Conservation (phyloP, 2,329 filamentous ascomycete species). For the Ascochyta viciae-villosae region DNA sequence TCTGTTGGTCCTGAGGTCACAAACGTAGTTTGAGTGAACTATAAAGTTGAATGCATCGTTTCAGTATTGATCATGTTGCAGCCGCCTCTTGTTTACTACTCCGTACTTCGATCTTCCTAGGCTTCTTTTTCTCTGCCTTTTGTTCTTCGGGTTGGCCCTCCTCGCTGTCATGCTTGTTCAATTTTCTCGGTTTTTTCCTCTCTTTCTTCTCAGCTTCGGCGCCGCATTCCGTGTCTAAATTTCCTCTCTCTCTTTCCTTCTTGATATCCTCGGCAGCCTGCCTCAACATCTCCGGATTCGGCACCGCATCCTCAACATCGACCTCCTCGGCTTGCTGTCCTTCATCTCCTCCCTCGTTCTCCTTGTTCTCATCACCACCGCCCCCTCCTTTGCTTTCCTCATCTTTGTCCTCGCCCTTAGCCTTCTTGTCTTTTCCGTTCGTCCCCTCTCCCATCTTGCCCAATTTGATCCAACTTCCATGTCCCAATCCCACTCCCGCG, state of each 20-base stretch:
- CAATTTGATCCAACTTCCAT: constrained; percentile 54
- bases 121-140: constrained; percentile 15
- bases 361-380: constrained; percentile 16
- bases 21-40: not conserved
- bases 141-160: constrained; percentile 4
- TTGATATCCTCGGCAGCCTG: constrained; percentile 34
- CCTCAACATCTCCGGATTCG: constrained; percentile 34
- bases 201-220: constrained; percentile 9
- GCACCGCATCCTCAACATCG: constrained; percentile 35
- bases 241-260: constrained; percentile 25
- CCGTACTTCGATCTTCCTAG: constrained; percentile 34
- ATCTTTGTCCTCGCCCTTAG: constrained; percentile 12
- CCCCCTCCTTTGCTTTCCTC: constrained; percentile 11
- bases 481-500: constrained; percentile 50
- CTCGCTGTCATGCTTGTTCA: constrained; percentile 19
- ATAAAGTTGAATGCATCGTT: not conserved
- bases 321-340: constrained; percentile 19
- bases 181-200: constrained; percentile 6
- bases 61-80: not conserved
- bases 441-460: constrained; percentile 27
- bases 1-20: too few species aligned
- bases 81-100: constrained; percentile 20
- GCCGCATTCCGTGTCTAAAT: constrained; percentile 14
- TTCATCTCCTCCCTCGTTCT: constrained; percentile 13
- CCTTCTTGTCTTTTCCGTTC: constrained; percentile 16